Percentiles rank a stretch among this genome's conserved stretches.
phyloP scores from a whole-genome alignment of 1,284 basidiomycete species.

The Melampsora abietis-canadensis region DNA sequence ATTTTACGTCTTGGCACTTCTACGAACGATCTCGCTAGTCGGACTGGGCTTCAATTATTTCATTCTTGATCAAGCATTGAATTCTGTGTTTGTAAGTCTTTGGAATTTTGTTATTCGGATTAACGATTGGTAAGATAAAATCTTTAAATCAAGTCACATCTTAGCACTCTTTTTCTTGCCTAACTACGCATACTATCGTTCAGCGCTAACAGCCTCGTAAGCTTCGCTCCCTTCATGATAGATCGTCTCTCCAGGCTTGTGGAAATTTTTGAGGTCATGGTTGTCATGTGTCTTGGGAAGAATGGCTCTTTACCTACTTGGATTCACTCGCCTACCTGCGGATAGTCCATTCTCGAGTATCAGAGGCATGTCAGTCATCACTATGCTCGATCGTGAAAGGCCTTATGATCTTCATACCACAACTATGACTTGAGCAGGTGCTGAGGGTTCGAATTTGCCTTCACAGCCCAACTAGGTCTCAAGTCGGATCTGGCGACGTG shows the following conservation, averaged over 20 bases:
- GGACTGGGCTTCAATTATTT: constrained; percentile 2
- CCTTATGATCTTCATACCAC: neutral
- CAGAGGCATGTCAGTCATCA: neutral
- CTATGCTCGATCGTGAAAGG: too few relatives aligned
- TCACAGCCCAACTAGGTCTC: constrained; percentile 5
- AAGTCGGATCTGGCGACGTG: constrained; percentile 27
- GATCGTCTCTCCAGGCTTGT: constrained; percentile 15
- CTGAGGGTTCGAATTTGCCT: neutral
- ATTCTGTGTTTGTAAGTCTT: neutral
- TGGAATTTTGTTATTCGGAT: neutral
- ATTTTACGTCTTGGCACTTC: constrained; percentile 18
- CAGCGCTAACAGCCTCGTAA: neutral
- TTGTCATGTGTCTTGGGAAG: constrained; percentile 11
- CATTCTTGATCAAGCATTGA: constrained; percentile 10
- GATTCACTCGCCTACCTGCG: constrained; percentile 20
- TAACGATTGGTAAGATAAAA: neutral
- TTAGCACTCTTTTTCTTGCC: neutral
- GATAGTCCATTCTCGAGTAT: constrained; percentile 28
- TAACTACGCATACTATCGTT: neutral
- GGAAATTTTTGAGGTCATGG: constrained; percentile 13
- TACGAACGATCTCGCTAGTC: constrained; percentile 21
- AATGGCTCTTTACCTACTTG: constrained; percentile 29
- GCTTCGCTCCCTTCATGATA: neutral
- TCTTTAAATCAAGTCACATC: neutral
- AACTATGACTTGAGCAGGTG: neutral